Evolutionary conservation across 1,284 basidiomycete species (phyloP).

Genomic region (Trichosporon inkin): DNA sequence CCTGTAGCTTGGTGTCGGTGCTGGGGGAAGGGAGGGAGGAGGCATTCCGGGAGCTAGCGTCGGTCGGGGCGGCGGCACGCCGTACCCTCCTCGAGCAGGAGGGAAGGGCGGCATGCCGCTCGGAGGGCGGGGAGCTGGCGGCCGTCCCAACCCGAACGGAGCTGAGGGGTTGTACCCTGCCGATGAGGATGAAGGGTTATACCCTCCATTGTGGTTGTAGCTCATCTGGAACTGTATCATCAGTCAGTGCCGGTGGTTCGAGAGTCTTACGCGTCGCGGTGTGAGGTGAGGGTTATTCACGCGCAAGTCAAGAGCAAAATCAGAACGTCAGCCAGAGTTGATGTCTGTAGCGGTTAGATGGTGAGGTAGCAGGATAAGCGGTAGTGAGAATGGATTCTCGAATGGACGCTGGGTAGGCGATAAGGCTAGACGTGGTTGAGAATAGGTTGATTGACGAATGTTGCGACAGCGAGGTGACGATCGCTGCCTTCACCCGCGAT

Average conservation of each 20-base stretch:
- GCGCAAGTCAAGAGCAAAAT: background rate
- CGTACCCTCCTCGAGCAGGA: background rate
- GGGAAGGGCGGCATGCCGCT: background rate
- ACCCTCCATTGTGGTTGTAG: background rate
- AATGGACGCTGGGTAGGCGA: background rate
- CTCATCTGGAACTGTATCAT: background rate
- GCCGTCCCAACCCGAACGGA: background rate
- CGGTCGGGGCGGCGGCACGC: background rate
- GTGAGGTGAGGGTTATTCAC: background rate
- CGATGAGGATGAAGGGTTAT: background rate
- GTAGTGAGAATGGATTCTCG: background rate
- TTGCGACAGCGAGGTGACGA: too few relatives aligned
- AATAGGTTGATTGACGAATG: background rate
- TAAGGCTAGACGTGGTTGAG: constrained; percentile 4
- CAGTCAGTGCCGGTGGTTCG: background rate
- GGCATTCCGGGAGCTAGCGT: constrained; percentile 5
- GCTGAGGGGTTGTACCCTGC: constrained; percentile 3
- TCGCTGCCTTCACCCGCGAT: too few relatives aligned
- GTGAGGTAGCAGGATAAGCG: constrained; percentile 1
- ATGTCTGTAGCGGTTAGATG: background rate
- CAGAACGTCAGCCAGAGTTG: background rate
- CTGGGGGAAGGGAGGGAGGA: constrained; percentile 2
- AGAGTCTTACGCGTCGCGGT: background rate
- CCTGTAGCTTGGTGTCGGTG: background rate
- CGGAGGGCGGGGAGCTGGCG: background rate